phyloP scores from a whole-genome alignment of 225 moss, liverwort and hornwort species.

The Asterella californica region DNA sequence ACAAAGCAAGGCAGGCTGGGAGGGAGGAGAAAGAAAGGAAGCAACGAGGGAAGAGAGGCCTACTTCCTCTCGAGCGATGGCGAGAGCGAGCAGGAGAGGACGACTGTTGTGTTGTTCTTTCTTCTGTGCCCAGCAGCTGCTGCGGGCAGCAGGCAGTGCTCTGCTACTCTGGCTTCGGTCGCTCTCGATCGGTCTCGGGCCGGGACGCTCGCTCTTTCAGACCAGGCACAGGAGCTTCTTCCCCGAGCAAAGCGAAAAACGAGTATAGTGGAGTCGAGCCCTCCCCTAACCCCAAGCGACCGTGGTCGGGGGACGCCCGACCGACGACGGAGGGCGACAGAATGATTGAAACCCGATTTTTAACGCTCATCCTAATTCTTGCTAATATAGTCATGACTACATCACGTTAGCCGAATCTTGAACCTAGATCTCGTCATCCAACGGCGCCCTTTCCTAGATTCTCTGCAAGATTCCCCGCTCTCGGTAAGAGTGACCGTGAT shows the following conservation, averaged over 20 bases:
- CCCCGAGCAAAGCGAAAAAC: neutral
- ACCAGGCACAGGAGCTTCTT: no score
- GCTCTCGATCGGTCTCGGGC: neutral
- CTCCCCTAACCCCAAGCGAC: neutral
- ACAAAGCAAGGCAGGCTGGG: neutral
- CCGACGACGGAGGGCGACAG: slow-evolving; percentile 14
- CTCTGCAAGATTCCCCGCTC: neutral
- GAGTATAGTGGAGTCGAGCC: neutral
- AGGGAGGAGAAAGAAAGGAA: neutral
- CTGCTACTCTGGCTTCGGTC: neutral
- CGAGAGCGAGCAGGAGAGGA: slow-evolving; percentile 9
- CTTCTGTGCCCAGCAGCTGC: neutral
- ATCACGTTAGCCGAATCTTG: slow-evolving; percentile 3
- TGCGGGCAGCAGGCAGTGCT: slow-evolving; percentile 3
- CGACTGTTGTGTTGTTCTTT: slow-evolving; percentile 18
- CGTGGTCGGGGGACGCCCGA: slow-evolving; percentile 10
- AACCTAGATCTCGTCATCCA: neutral
- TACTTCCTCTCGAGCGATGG: slow-evolving; percentile 17
- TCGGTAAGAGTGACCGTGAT: neutral
- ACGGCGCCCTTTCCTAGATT: neutral
- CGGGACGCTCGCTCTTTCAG: neutral
- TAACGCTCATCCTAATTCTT: slow-evolving; percentile 1
- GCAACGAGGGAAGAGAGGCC: neutral
- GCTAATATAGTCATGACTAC: neutral
- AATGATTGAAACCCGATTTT: neutral